phyloP scores from a whole-genome alignment of 306 rosid genomes.

The Fragaria iinumae region DNA sequence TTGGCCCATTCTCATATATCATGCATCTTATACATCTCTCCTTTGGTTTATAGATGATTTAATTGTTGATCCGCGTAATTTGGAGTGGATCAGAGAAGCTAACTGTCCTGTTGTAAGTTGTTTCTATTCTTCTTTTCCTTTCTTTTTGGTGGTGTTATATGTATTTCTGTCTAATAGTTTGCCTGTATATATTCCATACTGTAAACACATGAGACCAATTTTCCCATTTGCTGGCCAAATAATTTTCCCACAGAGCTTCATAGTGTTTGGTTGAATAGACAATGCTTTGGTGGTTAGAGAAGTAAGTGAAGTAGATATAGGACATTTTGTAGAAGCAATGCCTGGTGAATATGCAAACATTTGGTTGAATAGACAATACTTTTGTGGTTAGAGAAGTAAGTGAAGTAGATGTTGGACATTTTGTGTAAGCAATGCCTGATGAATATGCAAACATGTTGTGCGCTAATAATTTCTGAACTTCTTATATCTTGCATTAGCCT shows the following conservation, averaged over 20 bases:
- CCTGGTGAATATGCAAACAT: too few species aligned
- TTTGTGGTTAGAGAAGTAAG: neutral
- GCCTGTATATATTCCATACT: neutral
- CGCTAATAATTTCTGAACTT: neutral
- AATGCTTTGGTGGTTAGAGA: too few species aligned
- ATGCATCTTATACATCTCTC: slow-evolving; percentile 10
- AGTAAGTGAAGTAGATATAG: too few species aligned
- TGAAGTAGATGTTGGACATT: neutral
- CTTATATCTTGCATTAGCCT: neutral
- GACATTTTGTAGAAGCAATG: too few species aligned
- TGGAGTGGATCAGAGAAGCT: slow-evolving; percentile 94
- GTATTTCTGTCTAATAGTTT: too few species aligned
- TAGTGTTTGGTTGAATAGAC: neutral
- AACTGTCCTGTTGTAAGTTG: slow-evolving; percentile 88
- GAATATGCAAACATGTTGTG: neutral
- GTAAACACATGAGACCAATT: neutral
- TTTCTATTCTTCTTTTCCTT: neutral
- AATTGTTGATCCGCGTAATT: slow-evolving; percentile 90
- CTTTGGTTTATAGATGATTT: slow-evolving; percentile 64
- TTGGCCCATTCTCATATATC: neutral
- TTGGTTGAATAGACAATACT: too few species aligned
- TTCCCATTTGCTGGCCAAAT: neutral
- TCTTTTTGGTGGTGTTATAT: neutral
- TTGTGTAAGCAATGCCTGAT: neutral
- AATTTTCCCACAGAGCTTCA: neutral